Base-by-base conservation (phyloP, 768 basidiomycete genomes). In the Psilocybe cyanescens region DNA sequence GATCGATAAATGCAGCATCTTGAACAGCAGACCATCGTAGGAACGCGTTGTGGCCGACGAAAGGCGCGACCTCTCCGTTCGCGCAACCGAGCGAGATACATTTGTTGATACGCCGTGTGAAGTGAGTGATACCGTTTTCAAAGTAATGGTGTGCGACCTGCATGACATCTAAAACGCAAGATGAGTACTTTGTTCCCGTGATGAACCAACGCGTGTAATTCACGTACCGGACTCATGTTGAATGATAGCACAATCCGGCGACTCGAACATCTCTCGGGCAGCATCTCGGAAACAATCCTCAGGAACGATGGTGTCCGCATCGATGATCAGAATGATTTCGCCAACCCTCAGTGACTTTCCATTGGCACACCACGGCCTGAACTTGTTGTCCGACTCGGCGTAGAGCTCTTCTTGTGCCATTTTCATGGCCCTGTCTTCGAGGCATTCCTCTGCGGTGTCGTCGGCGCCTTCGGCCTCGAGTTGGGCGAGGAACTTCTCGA, bases 111-210 rank as follows among this genome's bases (percentile, higher is more conserved):
- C 92, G 84, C n/a, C 86, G 86, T 4, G 94, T 95, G 78, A 96
- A 95, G 76, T 89, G 89, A 4, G 94, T 89, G 71, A 95, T 88
- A 3, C 91, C 92, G 70, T 94, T 94, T 73, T 95, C 94, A 65
- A 95, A 95, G 75, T 92, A 95, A 70, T 94, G 90, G 72, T 91
- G 76, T 0, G 88, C 92, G 67, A 94, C 94, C 72, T 94, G 91
- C 89, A 94, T 92, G 63, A 94, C 92, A 67, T 92, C 63, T 66
- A 47, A 31, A 24, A 58, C 16, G 39, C 28, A 3, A 24, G 14
- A 4, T 29, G 5, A 33, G 14, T n/a, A 12, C 7, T 3, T 30
- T 28, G 12, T 28, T 49, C 6, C n/a, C 9, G n/a, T 11, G 24
- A 29, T n/a, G 29, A 30, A 31, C 24, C 24, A 12, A 33, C 16